Base-by-base conservation (phyloP, 176 grass and related monocot genomes). In the Oryza nivara region DNA sequence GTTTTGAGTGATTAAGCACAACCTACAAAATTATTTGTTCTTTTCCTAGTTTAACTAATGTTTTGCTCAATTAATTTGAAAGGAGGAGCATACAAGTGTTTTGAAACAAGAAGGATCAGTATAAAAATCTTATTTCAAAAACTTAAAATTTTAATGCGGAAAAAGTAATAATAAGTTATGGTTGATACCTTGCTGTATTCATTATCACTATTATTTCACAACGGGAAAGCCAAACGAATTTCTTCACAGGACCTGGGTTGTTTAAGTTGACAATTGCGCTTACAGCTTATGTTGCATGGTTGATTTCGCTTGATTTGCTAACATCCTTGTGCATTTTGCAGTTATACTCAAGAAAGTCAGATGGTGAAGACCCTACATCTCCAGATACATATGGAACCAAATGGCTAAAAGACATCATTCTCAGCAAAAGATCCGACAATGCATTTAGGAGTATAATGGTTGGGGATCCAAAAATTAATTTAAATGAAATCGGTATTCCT, bases 351-450 rank as follows among this genome's bases (percentile, higher is more conserved):
- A 97, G 51, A 86, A 91, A 90, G 75, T 92, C 89, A 85, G 89
- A 86, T 72, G 84, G 38, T 26, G 93, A 92, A 43, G 64, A 81
- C 73, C 76, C 84, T 78, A 83, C 85, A 13, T 79, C 87, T 78
- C 83, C 85, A 13, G 84, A 86, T 72, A 75, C 75, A 4, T 84
- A 85, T 86, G 96, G 96, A 73, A 86, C 82, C 77, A 93, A 89
- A 87, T 98, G 96, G 96, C 81, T 98, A 22, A 98, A 95, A 80
- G 93, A 98, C 69, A 79, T 72, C 16, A 83, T 98, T 80, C 91
- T 98, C 12, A 95, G 93, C 88, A 98, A 98, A 90, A 82, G 89
- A 87, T 90, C 93, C 0, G 93, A 98, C 77, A 88, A 95, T 78
- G 91, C 73, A 69, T 95, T 95, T 87, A 89, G 96, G 30, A 86